These are phyloP conservation scores for Pelargonium myrrhifolium DNA, from an alignment of 441 rosid species.

Conservation along the genomic window DNA sequence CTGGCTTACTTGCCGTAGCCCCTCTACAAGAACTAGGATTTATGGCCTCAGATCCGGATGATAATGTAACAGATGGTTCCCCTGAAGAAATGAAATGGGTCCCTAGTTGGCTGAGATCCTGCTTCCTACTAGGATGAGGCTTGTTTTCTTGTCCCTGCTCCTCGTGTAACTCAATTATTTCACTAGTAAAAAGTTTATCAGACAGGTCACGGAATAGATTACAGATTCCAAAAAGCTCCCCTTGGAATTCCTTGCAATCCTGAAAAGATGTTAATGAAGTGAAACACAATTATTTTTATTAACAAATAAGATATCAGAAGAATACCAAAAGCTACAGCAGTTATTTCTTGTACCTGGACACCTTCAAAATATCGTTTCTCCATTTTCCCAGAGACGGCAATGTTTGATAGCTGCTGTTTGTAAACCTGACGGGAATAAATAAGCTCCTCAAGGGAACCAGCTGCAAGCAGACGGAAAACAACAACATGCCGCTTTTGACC, in stretches of 20 bases:
- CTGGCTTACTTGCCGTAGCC: constrained; percentile 30
- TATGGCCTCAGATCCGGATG: constrained; percentile 17
- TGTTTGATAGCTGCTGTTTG: constrained; percentile 92
- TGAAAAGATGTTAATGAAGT: constrained; percentile 25
- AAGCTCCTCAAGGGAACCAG: constrained; percentile 91
- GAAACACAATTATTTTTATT: neutral
- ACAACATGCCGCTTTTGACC: constrained; percentile 94
- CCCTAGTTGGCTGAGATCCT: constrained; percentile 26
- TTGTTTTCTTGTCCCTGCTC: constrained; percentile 30
- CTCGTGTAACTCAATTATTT: constrained; percentile 53
- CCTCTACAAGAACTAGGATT: constrained; percentile 20
- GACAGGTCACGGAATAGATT: constrained; percentile 89
- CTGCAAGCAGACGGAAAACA: constrained; percentile 86
- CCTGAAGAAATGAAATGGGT: constrained; percentile 16
- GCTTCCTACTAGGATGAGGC: constrained; percentile 14
- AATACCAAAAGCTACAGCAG: neutral
- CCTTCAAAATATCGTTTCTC: constrained; percentile 92
- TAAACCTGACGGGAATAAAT: constrained; percentile 88
- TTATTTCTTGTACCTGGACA: constrained; percentile 49
- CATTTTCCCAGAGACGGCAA: constrained; percentile 89
- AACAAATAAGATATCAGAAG: neutral
- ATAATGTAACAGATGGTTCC: constrained; percentile 14
- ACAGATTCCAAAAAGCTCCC: constrained; percentile 89
- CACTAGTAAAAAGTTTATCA: constrained; percentile 80
- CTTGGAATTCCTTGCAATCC: constrained; percentile 91